These are phyloP conservation scores for Phytomonas sp. DNA, from an alignment of 208 protist species.

Conservation along the genomic window DNA sequence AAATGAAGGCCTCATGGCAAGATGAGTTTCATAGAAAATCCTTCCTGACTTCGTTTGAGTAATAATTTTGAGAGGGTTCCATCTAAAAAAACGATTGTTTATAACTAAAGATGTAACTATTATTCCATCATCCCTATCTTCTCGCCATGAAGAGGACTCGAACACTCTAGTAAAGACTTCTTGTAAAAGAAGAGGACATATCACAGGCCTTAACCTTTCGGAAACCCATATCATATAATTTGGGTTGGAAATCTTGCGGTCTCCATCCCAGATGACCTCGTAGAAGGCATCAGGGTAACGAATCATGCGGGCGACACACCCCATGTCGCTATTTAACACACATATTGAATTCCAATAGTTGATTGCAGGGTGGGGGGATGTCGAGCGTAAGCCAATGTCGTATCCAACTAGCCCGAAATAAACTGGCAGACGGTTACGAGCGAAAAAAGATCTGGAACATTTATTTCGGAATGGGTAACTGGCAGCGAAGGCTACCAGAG, in stretches of 20 bases:
- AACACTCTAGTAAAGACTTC: slow-evolving; percentile 20
- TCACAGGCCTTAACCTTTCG: background rate
- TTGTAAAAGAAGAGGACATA: slow-evolving; percentile 15
- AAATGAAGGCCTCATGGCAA: slow-evolving; percentile 23
- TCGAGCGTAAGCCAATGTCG: slow-evolving; percentile 42
- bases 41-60: slow-evolving; percentile 5
- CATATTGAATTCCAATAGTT: slow-evolving; percentile 70
- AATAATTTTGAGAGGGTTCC: slow-evolving; percentile 30
- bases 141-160: slow-evolving; percentile 10
- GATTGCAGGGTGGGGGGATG: slow-evolving; percentile 42
- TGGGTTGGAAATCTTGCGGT: slow-evolving; percentile 2
- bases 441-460: slow-evolving; percentile 23
- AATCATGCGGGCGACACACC: slow-evolving; percentile 39
- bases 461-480: slow-evolving; percentile 30
- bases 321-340: slow-evolving; percentile 49
- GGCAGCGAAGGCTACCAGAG: slow-evolving; percentile 48
- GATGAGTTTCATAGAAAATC: slow-evolving; percentile 29
- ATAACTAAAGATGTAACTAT: slow-evolving; percentile 39
- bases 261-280: slow-evolving; percentile 19
- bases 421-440: slow-evolving; percentile 37
- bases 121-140: slow-evolving; percentile 2
- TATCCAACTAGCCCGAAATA: slow-evolving; percentile 68
- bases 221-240: background rate
- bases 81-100: slow-evolving; percentile 54
- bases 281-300: slow-evolving; percentile 52